These are phyloP conservation scores for Diaporthe vaccinii DNA, from an alignment of 2,329 filamentous ascomycete genomes.

Conservation along the genomic window DNA sequence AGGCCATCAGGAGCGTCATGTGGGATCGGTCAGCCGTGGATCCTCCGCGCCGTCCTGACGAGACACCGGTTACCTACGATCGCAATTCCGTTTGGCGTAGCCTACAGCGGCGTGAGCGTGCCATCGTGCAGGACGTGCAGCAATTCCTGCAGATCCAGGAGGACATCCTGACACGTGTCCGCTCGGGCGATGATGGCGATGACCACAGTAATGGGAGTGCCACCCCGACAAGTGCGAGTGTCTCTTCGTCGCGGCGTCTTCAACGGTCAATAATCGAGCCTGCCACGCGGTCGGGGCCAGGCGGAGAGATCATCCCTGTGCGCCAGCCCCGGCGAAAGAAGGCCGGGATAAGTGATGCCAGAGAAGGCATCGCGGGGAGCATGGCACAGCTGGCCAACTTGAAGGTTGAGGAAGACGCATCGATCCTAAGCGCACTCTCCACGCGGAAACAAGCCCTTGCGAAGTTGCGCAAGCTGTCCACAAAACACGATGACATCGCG, in stretches of 20 bases:
- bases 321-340: constrained; percentile 68
- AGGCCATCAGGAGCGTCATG: constrained; percentile 53
- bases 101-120: constrained; percentile 60
- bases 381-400: constrained; percentile 75
- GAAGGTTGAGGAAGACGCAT: constrained; percentile 76
- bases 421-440: constrained; percentile 69
- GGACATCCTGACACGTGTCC: constrained; percentile 50
- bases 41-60: constrained; percentile 37
- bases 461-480: constrained; percentile 67
- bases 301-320: constrained; percentile 70
- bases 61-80: constrained; percentile 46
- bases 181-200: constrained; percentile 50
- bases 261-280: constrained; percentile 60
- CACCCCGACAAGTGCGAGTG: constrained; percentile 52
- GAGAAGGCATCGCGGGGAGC: constrained; percentile 73
- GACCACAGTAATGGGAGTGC: constrained; percentile 52
- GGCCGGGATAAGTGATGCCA: constrained; percentile 71
- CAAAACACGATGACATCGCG: constrained; percentile 63
- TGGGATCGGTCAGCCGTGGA: constrained; percentile 50
- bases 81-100: constrained; percentile 62
- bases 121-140: constrained; percentile 63
- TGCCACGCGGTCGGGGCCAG: constrained; percentile 52
- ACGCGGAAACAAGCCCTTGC: constrained; percentile 70
- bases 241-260: constrained; percentile 54
- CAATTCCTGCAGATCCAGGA: constrained; percentile 64